Conservation (phyloP, 257 asterid species). For the Dorcoceras hygrometricum region DNA sequence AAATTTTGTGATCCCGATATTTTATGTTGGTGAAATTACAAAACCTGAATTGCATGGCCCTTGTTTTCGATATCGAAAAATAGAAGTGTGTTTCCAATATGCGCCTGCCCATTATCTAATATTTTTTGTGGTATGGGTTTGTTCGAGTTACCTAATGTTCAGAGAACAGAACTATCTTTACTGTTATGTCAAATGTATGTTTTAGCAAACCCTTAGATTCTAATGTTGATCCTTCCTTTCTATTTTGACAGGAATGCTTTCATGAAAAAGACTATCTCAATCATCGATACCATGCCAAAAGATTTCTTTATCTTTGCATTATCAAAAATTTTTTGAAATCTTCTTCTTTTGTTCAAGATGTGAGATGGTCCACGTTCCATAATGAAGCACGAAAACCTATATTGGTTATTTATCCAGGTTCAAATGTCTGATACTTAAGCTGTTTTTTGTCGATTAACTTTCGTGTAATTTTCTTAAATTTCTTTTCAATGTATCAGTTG, state of each 20-base stretch:
- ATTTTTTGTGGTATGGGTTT: neutral
- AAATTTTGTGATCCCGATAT: neutral
- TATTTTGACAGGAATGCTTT: constrained; percentile 76
- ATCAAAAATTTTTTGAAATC: constrained; percentile 60
- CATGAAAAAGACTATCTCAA: constrained; percentile 90
- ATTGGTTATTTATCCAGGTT: constrained; percentile 79
- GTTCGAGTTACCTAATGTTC: neutral
- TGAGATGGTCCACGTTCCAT: constrained; percentile 74
- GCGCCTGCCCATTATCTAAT: neutral
- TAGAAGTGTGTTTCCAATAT: neutral
- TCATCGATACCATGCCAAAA: constrained; percentile 88
- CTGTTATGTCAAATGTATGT: constrained; percentile 15
- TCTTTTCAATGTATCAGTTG: constrained; percentile 41
- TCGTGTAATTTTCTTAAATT: constrained; percentile 13
- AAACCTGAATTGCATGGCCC: neutral
- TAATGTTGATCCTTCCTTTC: constrained; percentile 12
- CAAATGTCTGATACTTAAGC: constrained; percentile 7
- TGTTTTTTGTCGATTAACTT: constrained; percentile 10
- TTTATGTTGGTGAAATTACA: neutral
- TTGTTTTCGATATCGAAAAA: neutral
- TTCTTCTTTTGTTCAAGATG: constrained; percentile 45
- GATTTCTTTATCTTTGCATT: constrained; percentile 83
- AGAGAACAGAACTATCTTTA: neutral
- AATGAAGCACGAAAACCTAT: constrained; percentile 95
- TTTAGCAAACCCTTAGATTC: constrained; percentile 8